Base-by-base conservation (phyloP, 139 green algal genomes). In the Micractinium sp. region DNA sequence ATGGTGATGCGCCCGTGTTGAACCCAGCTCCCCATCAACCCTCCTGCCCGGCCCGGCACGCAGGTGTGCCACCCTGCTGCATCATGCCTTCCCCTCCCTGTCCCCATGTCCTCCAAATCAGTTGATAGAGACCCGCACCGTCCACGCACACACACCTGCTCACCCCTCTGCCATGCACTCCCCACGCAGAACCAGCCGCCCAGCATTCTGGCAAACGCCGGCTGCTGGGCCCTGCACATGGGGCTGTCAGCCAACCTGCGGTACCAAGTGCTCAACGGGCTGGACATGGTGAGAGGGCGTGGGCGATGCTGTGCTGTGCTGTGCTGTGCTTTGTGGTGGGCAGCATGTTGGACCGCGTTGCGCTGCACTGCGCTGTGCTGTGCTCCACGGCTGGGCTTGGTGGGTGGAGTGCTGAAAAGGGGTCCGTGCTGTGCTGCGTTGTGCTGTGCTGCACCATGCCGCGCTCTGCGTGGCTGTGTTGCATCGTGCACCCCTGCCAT, bases 261-360 rank as follows among this genome's bases (percentile, higher is more conserved):
- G 16, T 99, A 99, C 92, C 97, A 99, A 93, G 56, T 95, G 47
- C 89, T 99, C 29, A 98, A 98, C 82, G 97, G 97, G 15, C 25
- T 99, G 35, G 97, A 99, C 90, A 95, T 95, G 93, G 93, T 95
- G 73, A 87, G 98, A n/a, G n/a, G n/a, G 47, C 47, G 47, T 5
- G 47, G 47, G 5, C 12, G 12, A 27, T 23, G 63, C 63, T 71
- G 63, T 71, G 20, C 22, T 31, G 20, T 12, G 63, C 63, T 25
- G 63, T 71, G 63, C 63, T 23, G 14, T 27, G 20, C 63, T 27
- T 5, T 56, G 47, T 12, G 12, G 14, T 71, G 60, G 60, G 15
- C 60, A 67, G 60, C 60, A 16, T 16, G 15, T 67, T 67, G 15
- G 14, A 16, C 60, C 14, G 60, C 60, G 60, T 67, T 16, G 60